These are phyloP conservation scores for Monilinia aucupariae DNA, from an alignment of 2,329 filamentous ascomycete genomes.

Conservation along the genomic window DNA sequence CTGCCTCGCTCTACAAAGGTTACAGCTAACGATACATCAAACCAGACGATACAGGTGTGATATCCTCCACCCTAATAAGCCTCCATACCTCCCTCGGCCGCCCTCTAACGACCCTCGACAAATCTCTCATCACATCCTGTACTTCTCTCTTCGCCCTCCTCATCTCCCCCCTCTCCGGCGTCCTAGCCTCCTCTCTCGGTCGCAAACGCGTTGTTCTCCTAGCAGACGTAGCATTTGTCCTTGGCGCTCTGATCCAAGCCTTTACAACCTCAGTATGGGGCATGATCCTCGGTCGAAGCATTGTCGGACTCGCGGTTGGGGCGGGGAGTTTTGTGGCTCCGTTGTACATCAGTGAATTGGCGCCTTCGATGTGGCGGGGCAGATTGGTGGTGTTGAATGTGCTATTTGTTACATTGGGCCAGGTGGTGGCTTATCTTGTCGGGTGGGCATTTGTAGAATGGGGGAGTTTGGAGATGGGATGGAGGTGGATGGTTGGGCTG, in stretches of 20 bases:
- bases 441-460: slow-evolving; percentile 68
- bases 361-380: slow-evolving; percentile 70
- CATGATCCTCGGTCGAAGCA: slow-evolving; percentile 63
- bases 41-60: slow-evolving; percentile 45
- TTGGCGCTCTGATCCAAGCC: slow-evolving; percentile 63
- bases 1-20: neutral
- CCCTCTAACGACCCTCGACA: slow-evolving; percentile 57
- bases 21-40: neutral
- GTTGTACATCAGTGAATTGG: slow-evolving; percentile 81
- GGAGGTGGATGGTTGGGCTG: slow-evolving; percentile 88
- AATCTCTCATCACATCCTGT: slow-evolving; percentile 64
- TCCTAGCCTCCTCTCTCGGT: slow-evolving; percentile 57
- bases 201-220: slow-evolving; percentile 58
- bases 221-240: slow-evolving; percentile 61
- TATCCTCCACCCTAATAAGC: slow-evolving; percentile 62
- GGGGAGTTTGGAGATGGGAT: slow-evolving; percentile 52
- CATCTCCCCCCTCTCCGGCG: slow-evolving; percentile 57
- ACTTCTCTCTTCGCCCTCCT: slow-evolving; percentile 62
- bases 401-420: slow-evolving; percentile 79
- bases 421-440: slow-evolving; percentile 80
- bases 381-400: slow-evolving; percentile 75
- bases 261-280: slow-evolving; percentile 48
- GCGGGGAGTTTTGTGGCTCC: slow-evolving; percentile 78
- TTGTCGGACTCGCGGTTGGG: slow-evolving; percentile 69
- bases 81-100: slow-evolving; percentile 53